Evolutionary conservation across 1,139 yeast genomes (phyloP), one percentile per base, ranked within the genome.

Genomic region (Pichia norvegensis): DNA sequence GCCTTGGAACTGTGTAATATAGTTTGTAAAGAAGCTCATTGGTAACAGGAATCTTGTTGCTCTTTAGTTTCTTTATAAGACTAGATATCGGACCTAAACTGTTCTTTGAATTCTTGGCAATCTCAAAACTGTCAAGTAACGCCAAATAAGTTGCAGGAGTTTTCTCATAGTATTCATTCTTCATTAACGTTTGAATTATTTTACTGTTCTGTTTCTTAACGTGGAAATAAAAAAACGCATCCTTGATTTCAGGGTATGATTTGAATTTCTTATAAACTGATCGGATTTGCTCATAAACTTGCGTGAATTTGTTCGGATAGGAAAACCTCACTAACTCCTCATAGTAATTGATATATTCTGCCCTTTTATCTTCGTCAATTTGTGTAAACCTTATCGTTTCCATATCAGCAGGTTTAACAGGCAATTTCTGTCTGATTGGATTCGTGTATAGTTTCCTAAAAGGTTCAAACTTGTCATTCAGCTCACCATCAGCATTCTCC

Each of bases 21-120:
- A 48, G 21, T 23, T 35, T 45, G 33, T 48, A 48, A 27, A 48
- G 29, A 11, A 46, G 27, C 19, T 44, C 42, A 21, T 36, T 27
- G 2, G 42, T 23, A 4, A 46, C 31, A 25, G 46, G 47, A 7
- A 48, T 40, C 1, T 41, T 33, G 16, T 46, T 33, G 1, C 29
- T 17, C 3, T 11, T 16, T 33, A 48, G 33, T 20, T 25, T n/a
- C 33, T 33, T 29, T 1, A 39, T 39, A 9, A 43, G 4, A 11
- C 25, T 22, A 33, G 14, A 14, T 4, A 48, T 17, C 13, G 29
- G 17, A 2, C 3, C 17, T 20, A 40, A 10, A 40, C 48, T 42
- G 14, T 33, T 4, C 23, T 44, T 45, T 3, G 37, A 42, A 21
- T 47, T 41, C 29, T 47, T 47, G 20, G 35, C 40, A 33, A 45